Conservation (phyloP, 2,329 filamentous ascomycete genomes). For the Geosmithia putterillii region DNA sequence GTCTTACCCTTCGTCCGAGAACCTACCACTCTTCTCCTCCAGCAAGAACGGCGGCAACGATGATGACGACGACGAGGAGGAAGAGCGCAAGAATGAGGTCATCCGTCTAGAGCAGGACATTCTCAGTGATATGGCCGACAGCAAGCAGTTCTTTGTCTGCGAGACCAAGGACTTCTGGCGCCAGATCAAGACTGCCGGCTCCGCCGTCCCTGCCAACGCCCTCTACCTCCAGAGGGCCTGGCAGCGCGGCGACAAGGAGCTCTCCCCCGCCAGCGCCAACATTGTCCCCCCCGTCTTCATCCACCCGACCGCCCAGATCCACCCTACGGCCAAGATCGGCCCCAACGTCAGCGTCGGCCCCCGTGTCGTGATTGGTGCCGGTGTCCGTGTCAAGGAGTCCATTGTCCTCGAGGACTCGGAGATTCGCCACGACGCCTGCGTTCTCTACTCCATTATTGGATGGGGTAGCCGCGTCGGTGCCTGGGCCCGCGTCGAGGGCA, state of each 20-base stretch:
- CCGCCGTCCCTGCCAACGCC: conserved; percentile 90
- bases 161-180: conserved; percentile 99
- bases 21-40: conserved; percentile 58
- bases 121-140: conserved; percentile 87
- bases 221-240: conserved; percentile 91
- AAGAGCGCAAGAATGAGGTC: conserved; percentile 71
- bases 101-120: conserved; percentile 96
- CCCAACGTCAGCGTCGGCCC: conserved; percentile 95
- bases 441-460: conserved; percentile 91
- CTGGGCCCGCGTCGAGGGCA: conserved; percentile 97
- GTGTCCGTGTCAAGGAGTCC: conserved; percentile 86
- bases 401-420: conserved; percentile 92
- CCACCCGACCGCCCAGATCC: conserved; percentile 79
- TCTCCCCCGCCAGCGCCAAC: conserved; percentile 71
- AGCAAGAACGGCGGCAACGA: conserved; percentile 9
- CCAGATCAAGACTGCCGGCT: conserved; percentile 98
- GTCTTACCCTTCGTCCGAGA: conserved; percentile 93
- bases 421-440: conserved; percentile 92
- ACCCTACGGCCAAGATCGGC: conserved; percentile 90
- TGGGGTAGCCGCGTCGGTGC: conserved; percentile 93
- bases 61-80: conserved; percentile 53
- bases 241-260: conserved; percentile 66
- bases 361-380: conserved; percentile 72
- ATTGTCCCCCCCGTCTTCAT: conserved; percentile 92
- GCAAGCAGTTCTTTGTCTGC: conserved; percentile 94